A percentile compares a stretch with the other conserved stretches of the same genome.
Evolutionary conservation across 225 moss, liverwort and hornwort species (phyloP).

Genomic region (Pseudisothecium myosuroides): DNA sequence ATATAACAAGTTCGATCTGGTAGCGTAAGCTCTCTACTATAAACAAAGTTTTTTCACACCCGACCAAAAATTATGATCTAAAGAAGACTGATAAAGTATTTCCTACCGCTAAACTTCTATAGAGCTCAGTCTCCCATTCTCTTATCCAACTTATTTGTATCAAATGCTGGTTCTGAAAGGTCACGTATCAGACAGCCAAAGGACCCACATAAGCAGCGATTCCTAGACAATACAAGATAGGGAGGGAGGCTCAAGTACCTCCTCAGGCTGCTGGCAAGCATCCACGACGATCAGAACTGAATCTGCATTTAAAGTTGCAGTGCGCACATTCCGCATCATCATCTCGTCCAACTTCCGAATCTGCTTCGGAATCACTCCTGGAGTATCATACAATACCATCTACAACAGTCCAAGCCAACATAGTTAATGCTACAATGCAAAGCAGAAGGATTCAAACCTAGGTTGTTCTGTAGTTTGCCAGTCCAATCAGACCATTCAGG

Average conservation of each 20-base stretch:
- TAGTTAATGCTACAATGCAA: not conserved
- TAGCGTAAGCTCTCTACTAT: not conserved
- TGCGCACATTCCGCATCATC: slow-evolving; percentile 93
- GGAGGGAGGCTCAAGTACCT: slow-evolving; percentile 21
- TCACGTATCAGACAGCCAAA: not conserved
- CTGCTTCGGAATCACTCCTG: slow-evolving; percentile 67
- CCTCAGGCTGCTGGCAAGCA: slow-evolving; percentile 63
- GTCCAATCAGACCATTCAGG: not conserved
- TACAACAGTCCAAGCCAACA: slow-evolving; percentile 9
- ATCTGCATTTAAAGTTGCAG: slow-evolving; percentile 72
- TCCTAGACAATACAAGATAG: not conserved
- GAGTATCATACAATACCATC: slow-evolving; percentile 88
- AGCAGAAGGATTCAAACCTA: not conserved
- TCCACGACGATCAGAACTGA: slow-evolving; percentile 79
- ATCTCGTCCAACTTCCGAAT: slow-evolving; percentile 71
- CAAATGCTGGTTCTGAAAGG: not conserved
- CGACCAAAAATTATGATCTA: not conserved
- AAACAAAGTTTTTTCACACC: not conserved
- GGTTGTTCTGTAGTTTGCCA: not conserved
- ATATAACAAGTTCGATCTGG: not conserved
- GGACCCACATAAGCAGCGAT: not conserved
- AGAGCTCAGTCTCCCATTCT: not conserved
- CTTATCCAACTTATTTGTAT: not conserved
- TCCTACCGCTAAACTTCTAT: not conserved
- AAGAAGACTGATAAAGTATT: not conserved